These are phyloP conservation scores for Clohesyomyces aquaticus DNA, from an alignment of 495 filamentous ascomycete genomes.

Conservation along the genomic window DNA sequence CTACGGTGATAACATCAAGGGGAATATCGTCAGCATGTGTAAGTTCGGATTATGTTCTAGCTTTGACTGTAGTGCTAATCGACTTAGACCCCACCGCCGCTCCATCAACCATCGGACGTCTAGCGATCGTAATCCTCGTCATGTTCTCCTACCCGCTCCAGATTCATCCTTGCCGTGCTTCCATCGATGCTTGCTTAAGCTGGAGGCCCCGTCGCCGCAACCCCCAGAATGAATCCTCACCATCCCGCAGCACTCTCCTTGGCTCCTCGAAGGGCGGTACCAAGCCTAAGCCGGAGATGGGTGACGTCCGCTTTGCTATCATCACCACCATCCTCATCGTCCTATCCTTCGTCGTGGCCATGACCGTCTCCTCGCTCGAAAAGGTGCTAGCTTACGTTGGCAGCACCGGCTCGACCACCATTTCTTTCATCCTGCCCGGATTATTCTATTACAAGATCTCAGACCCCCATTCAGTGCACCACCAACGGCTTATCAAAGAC, in stretches of 20 bases:
- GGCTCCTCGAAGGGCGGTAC: conserved; percentile 14
- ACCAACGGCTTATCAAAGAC: conserved; percentile 83
- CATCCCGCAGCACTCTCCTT: conserved; percentile 45
- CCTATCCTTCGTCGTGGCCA: conserved; percentile 80
- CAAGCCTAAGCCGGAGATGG: conserved; percentile 59
- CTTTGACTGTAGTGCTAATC: not conserved
- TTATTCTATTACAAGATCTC: conserved; percentile 99
- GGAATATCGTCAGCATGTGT: conserved; percentile 91
- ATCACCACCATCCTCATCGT: conserved; percentile 86
- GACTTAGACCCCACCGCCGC: conserved; percentile 69
- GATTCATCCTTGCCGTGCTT: conserved; percentile 91
- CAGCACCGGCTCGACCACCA: conserved; percentile 88
- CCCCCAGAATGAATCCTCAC: conserved; percentile 28
- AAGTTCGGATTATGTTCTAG: not conserved
- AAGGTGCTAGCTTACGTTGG: conserved; percentile 94
- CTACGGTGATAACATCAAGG: conserved; percentile 81
- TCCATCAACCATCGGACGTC: conserved; percentile 86
- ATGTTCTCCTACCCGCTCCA: conserved; percentile 97
- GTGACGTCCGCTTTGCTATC: conserved; percentile 84
- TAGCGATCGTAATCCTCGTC: conserved; percentile 93
- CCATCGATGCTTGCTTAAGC: conserved; percentile 85
- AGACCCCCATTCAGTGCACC: conserved; percentile 77
- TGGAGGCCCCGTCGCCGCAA: conserved; percentile 72
- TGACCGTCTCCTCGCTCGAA: conserved; percentile 87
- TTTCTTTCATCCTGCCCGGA: conserved; percentile 94